Percentiles rank a stretch among this genome's conserved stretches.
These are phyloP conservation scores for Bretschneidera sinensis DNA, from an alignment of 345 rosid species.

Conservation along the genomic window DNA sequence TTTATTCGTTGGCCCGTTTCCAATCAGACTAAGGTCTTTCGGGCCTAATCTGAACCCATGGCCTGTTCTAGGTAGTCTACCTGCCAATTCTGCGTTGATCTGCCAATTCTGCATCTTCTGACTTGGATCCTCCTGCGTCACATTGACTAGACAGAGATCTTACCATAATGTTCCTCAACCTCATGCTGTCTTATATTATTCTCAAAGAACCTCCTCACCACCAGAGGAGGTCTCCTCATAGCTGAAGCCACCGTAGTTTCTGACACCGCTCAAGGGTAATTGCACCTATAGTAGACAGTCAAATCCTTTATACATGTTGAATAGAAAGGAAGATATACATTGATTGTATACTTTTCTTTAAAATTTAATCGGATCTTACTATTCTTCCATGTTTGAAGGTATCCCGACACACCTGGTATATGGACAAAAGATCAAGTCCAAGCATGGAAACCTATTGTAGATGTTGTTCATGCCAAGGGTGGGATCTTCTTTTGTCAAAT, in stretches of 20 bases:
- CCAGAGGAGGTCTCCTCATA: constrained; percentile 55
- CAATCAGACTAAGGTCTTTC: too few species aligned
- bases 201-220: constrained; percentile 67
- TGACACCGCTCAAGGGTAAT: constrained; percentile 56
- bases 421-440: constrained; percentile 84
- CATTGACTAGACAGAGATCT: constrained; percentile 58
- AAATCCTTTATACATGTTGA: neutral
- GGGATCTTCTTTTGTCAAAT: constrained; percentile 69
- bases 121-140: too few species aligned
- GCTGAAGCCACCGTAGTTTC: constrained; percentile 62
- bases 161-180: constrained; percentile 57
- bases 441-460: constrained; percentile 84
- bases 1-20: too few species aligned
- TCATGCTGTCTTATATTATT: constrained; percentile 62
- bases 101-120: too few species aligned
- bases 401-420: constrained; percentile 52
- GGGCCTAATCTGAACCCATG: too few species aligned
- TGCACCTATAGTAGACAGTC: neutral
- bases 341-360: neutral
- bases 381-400: constrained; percentile 21
- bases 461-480: constrained; percentile 79
- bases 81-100: too few species aligned
- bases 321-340: neutral
- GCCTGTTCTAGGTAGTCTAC: too few species aligned
- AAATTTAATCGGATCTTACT: constrained; percentile 2